phyloP scores from a whole-genome alignment of 306 rosid genomes.

The Lupinus albus region DNA sequence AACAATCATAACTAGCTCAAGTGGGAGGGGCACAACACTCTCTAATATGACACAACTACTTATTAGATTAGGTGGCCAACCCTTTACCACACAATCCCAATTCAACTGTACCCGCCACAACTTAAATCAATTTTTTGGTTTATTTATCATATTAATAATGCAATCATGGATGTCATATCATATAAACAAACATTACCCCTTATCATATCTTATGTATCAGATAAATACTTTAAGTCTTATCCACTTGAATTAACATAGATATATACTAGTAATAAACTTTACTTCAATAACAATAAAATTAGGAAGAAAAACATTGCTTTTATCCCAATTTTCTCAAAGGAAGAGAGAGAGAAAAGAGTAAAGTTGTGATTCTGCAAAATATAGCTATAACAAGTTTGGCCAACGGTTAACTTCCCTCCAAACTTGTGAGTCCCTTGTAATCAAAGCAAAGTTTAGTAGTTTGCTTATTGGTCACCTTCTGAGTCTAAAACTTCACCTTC shows the following conservation, averaged over 20 bases:
- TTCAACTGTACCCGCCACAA: slow-evolving; percentile 62
- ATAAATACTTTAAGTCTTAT: slow-evolving; percentile 46
- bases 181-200: slow-evolving; percentile 31
- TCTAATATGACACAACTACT: slow-evolving; percentile 38
- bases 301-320: slow-evolving; percentile 33
- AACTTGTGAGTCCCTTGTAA: slow-evolving; percentile 71
- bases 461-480: slow-evolving; percentile 83
- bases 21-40: slow-evolving; percentile 38
- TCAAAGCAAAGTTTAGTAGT: slow-evolving; percentile 62
- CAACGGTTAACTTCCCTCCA: slow-evolving; percentile 78
- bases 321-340: slow-evolving; percentile 44
- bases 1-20: slow-evolving; percentile 34
- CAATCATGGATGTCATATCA: slow-evolving; percentile 19
- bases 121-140: slow-evolving; percentile 46
- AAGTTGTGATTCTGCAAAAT: slow-evolving; percentile 44
- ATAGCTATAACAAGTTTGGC: slow-evolving; percentile 76
- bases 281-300: background rate
- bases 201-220: slow-evolving; percentile 1
- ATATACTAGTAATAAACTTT: slow-evolving; percentile 21
- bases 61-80: slow-evolving; percentile 78
- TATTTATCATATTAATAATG: slow-evolving; percentile 4
- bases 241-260: slow-evolving; percentile 45
- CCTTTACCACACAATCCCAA: slow-evolving; percentile 42
- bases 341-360: slow-evolving; percentile 27
- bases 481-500: slow-evolving; percentile 73